Evolutionary conservation across 2,329 filamentous ascomycete genomes (phyloP).

Genomic region (Lizonia empirigonia): DNA sequence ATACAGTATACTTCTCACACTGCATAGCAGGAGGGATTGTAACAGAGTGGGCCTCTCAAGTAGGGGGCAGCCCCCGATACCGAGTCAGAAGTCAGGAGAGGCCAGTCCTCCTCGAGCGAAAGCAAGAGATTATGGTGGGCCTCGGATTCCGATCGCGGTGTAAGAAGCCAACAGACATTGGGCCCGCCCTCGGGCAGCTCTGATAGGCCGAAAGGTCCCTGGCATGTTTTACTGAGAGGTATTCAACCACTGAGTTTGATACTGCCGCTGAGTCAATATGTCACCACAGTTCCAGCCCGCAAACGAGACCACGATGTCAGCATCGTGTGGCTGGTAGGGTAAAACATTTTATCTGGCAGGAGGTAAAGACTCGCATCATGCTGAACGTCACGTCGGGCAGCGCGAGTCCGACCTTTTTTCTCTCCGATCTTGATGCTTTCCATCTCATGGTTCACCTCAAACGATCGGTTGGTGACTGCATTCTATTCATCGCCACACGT

Average conservation of each 20-base stretch:
- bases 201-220: conserved; percentile 41
- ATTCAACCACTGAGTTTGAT: conserved; percentile 20
- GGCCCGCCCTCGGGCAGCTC: conserved; percentile 22
- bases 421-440: conserved; percentile 5
- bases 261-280: conserved; percentile 1
- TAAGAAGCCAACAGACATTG: conserved; percentile 46
- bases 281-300: background rate
- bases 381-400: background rate
- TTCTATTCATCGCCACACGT: conserved; percentile 7
- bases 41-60: conserved; percentile 29
- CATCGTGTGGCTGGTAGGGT: conserved; percentile 1
- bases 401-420: background rate
- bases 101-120: conserved; percentile 29
- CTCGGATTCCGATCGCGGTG: conserved; percentile 28
- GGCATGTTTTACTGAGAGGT: conserved; percentile 40
- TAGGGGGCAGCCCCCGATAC: conserved; percentile 39
- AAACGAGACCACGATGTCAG: conserved; percentile 2
- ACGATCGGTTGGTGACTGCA: conserved; percentile 12
- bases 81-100: conserved; percentile 28
- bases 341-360: background rate
- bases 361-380: background rate
- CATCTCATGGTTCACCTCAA: background rate
- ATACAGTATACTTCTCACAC: conserved; percentile 7
- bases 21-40: background rate
- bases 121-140: conserved; percentile 28